Conservation (phyloP, 208 protist genomes). For the Leishmania guyanensis region DNA sequence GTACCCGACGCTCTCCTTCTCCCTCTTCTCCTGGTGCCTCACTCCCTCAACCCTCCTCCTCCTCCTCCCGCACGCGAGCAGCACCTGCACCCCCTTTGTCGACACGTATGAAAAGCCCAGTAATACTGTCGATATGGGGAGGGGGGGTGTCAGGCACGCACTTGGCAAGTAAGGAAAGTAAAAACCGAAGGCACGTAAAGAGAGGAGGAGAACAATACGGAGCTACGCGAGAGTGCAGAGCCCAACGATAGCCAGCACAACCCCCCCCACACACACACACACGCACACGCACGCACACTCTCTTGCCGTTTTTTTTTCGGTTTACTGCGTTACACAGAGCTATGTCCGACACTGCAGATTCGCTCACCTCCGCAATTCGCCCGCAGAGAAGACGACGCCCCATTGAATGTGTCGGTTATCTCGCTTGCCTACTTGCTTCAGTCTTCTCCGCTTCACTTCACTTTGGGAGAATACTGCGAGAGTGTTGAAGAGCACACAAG, state of each 20-base stretch:
- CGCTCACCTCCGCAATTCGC: not conserved
- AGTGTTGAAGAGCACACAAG: not conserved
- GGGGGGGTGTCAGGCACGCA: not conserved
- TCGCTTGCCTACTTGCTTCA: no score
- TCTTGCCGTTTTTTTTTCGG: not conserved
- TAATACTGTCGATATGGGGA: not conserved
- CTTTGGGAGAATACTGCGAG: not conserved
- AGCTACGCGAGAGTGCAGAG: not conserved
- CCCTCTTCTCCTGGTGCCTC: no score
- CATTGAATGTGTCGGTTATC: not conserved
- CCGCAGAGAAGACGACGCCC: not conserved
- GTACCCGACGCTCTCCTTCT: not conserved
- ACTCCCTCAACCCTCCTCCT: not conserved
- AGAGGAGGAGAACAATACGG: slow-evolving; percentile 4
- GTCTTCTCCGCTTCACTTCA: no score
- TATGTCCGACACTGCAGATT: not conserved
- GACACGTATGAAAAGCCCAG: not conserved
- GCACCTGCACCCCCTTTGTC: not conserved
- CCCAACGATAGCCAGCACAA: not conserved
- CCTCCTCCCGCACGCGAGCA: not conserved
- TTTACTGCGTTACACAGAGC: not conserved
- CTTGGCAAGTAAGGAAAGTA: not conserved
- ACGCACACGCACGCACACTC: not conserved
- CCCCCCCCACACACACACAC: no score
- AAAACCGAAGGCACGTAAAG: slow-evolving; percentile 9